Base-by-base conservation (phyloP, 2,329 filamentous ascomycete genomes). In the Lecanicillium sp. region DNA sequence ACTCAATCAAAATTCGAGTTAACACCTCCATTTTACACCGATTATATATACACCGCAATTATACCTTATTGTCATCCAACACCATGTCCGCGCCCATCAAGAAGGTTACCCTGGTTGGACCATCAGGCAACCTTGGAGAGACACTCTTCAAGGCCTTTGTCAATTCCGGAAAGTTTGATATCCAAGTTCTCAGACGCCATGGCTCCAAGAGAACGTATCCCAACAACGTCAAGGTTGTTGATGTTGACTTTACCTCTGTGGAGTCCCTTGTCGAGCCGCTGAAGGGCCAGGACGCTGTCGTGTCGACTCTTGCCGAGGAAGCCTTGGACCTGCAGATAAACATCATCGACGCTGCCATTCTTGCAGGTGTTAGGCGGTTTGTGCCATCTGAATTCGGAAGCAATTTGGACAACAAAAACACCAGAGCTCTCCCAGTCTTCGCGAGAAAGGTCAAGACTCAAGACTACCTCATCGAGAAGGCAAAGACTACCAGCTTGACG, bases 291-390 rank as follows among this genome's bases (percentile, higher is more conserved):
- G 72, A 77, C 45, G 74, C 68, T 3, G 59, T 75, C 13, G 48
- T 77, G 25, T 65, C 63, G 12, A 56, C 66, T 2, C 58, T 74
- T 22, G 63, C 60, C 17, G 48, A 69, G 12, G 35, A 37, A 5
- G 37, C 39, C 14, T 15, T 40, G 15, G 69, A 75, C 40, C 54
- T 57, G 13, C 72, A 77, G 46, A 55, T 56, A 18, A 58, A 58
- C 18, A 54, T 76, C 44, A 66, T 75, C 32, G 68, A 76, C 37
- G 73, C 71, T 2, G 65, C 70, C 29, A 61, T 71, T 29, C 61
- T 62, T 10, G 72, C 71, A 4, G 69, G 71, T 12, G 71, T 77
- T 4, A 61, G 68, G 45, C 62, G 70, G 19, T 72, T 74, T 55
- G 57, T 77, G 17, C 71, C 72, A 5, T 65, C 65, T 10, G 72